phyloP scores from a whole-genome alignment of 2,329 filamentous ascomycete genomes.

The Cercospora nicotianae region DNA sequence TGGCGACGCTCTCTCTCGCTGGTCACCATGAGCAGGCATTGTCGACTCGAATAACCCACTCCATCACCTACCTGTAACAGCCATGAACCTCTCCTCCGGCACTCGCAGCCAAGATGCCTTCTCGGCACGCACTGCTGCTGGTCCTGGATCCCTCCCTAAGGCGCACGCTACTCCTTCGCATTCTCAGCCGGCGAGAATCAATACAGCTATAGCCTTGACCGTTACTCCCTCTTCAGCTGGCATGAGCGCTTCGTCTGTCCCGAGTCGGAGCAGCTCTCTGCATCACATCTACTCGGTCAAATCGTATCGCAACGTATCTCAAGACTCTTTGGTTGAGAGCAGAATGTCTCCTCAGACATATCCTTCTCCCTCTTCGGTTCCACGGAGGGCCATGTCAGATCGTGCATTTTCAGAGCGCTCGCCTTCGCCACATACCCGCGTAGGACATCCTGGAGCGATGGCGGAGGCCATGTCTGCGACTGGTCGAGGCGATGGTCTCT shows the following conservation, averaged over 20 bases:
- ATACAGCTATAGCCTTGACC: slow-evolving; percentile 20
- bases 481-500: slow-evolving; percentile 63
- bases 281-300: slow-evolving; percentile 32
- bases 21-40: slow-evolving; percentile 28
- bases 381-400: slow-evolving; percentile 31
- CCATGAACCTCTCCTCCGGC: slow-evolving; percentile 30
- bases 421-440: slow-evolving; percentile 51
- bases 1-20: slow-evolving; percentile 6
- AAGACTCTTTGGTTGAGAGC: slow-evolving; percentile 29
- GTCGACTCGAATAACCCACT: slow-evolving; percentile 28
- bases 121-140: slow-evolving; percentile 20
- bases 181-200: slow-evolving; percentile 19
- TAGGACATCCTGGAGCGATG: slow-evolving; percentile 57
- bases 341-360: slow-evolving; percentile 30
- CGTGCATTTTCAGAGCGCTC: slow-evolving; percentile 48
- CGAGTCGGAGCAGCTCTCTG: slow-evolving; percentile 42
- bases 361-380: slow-evolving; percentile 27
- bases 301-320: slow-evolving; percentile 23
- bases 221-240: slow-evolving; percentile 20
- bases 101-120: slow-evolving; percentile 26
- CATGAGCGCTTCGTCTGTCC: slow-evolving; percentile 19
- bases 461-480: slow-evolving; percentile 57
- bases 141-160: slow-evolving; percentile 21
- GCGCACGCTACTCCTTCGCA: slow-evolving; percentile 20
- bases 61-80: slow-evolving; percentile 22